Conservation (phyloP, 352 stramenopile species). For the Achlya hypogyna region DNA sequence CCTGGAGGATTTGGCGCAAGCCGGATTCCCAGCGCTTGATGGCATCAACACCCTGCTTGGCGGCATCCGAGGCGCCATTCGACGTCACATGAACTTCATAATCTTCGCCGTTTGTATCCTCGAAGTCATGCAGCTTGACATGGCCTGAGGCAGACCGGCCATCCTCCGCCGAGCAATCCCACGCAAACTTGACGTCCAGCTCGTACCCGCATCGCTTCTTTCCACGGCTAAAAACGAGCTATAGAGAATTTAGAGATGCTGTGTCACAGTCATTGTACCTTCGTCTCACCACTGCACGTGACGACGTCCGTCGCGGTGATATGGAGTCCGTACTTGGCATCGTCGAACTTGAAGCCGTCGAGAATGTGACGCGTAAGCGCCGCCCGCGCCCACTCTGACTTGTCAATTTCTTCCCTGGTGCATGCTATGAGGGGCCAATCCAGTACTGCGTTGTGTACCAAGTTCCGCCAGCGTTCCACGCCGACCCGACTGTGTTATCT, state of each 20-base stretch:
- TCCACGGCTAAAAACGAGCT: constrained; percentile 70
- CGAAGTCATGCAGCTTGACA: constrained; percentile 77
- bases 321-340: constrained; percentile 34
- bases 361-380: constrained; percentile 64
- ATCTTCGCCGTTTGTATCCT: constrained; percentile 74
- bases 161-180: constrained; percentile 32
- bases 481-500: constrained; percentile 38
- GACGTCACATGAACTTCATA: constrained; percentile 59
- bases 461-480: constrained; percentile 71
- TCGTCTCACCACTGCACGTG: constrained; percentile 65
- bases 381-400: constrained; percentile 68
- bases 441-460: constrained; percentile 32
- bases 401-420: constrained; percentile 69
- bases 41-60: constrained; percentile 45
- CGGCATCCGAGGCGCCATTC: constrained; percentile 31
- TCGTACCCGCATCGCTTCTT: constrained; percentile 83
- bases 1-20: constrained; percentile 53
- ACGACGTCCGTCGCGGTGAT: constrained; percentile 58
- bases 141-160: constrained; percentile 36
- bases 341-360: constrained; percentile 43
- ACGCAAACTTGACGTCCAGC: constrained; percentile 74
- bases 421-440: background rate
- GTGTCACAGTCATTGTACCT: constrained; percentile 29
- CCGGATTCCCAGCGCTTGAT: constrained; percentile 48
- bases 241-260: background rate